Conservation (phyloP, 1,284 basidiomycete species). For the Ceratobasidium sp. region DNA sequence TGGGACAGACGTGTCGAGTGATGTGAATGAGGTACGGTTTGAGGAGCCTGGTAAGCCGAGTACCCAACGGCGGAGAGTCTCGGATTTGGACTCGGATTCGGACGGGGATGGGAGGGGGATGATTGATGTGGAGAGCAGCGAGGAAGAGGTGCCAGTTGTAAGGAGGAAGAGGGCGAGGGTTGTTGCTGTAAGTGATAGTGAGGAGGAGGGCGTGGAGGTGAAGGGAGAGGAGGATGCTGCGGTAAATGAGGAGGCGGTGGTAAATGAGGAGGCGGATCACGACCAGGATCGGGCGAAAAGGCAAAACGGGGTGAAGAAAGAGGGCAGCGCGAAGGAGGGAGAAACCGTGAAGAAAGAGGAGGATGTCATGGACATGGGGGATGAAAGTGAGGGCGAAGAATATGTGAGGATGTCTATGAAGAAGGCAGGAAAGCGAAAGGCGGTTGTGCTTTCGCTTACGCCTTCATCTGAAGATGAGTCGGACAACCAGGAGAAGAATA, state of each 20-base stretch:
- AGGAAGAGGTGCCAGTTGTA: no score
- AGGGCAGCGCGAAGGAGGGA: background rate
- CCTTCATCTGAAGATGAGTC: conserved; percentile 14
- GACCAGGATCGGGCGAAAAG: background rate
- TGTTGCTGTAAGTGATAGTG: background rate
- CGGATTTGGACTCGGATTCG: background rate
- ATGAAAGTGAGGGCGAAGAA: conserved; percentile 17
- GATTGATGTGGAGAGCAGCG: conserved; percentile 3
- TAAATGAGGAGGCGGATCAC: background rate
- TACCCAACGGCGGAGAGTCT: background rate
- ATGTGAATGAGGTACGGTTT: conserved; percentile 12
- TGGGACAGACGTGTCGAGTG: conserved; percentile 16
- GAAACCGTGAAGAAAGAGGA: background rate
- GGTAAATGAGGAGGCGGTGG: background rate
- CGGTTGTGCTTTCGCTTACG: conserved; percentile 17
- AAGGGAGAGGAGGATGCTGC: background rate
- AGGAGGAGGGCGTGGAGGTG: background rate
- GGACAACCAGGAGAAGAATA: background rate
- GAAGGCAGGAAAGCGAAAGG: conserved; percentile 21
- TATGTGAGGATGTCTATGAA: background rate
- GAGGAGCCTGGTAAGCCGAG: background rate
- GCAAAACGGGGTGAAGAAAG: background rate
- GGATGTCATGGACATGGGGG: background rate
- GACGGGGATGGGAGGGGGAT: background rate
- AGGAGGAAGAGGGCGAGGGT: no score